Conservation (phyloP, 2,329 filamentous ascomycete genomes). For the Ophiocordyceps camponoti-leonardi region DNA sequence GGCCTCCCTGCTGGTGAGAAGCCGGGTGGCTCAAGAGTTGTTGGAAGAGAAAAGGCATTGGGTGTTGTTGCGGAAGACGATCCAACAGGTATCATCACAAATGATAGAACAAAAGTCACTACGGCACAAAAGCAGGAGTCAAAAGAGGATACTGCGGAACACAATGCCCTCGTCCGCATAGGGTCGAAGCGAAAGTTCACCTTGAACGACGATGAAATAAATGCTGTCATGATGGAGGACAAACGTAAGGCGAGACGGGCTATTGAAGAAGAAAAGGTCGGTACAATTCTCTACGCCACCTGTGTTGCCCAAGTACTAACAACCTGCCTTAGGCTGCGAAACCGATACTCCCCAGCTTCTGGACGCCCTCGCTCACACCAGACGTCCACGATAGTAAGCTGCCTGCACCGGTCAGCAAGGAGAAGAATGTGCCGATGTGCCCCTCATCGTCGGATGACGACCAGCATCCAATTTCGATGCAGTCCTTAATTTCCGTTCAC, state of each 20-base stretch:
- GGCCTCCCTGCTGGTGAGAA: slow-evolving; percentile 34
- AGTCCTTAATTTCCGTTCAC: slow-evolving; percentile 55
- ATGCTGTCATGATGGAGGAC: slow-evolving; percentile 52
- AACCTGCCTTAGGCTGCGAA: slow-evolving; percentile 34
- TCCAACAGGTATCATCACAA: not conserved
- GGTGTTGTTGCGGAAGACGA: not conserved
- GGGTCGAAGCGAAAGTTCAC: slow-evolving; percentile 53
- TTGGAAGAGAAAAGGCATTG: not conserved
- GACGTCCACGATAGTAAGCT: slow-evolving; percentile 26
- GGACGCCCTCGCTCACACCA: slow-evolving; percentile 76
- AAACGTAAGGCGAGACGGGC: slow-evolving; percentile 50
- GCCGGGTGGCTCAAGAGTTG: slow-evolving; percentile 12
- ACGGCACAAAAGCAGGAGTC: not conserved
- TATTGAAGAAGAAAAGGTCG: slow-evolving; percentile 55
- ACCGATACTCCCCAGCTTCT: slow-evolving; percentile 68
- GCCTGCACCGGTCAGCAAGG: slow-evolving; percentile 37
- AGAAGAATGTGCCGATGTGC: slow-evolving; percentile 56
- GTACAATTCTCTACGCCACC: slow-evolving; percentile 1
- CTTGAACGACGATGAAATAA: slow-evolving; percentile 60
- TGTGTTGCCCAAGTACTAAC: slow-evolving; percentile 1
- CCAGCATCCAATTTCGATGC: slow-evolving; percentile 61
- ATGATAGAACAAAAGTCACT: not conserved
- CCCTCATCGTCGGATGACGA: slow-evolving; percentile 51
- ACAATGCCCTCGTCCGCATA: slow-evolving; percentile 1
- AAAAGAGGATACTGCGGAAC: too few species aligned